Conservation (phyloP, 495 filamentous ascomycete species). For the Penicillium simplicissimum region DNA sequence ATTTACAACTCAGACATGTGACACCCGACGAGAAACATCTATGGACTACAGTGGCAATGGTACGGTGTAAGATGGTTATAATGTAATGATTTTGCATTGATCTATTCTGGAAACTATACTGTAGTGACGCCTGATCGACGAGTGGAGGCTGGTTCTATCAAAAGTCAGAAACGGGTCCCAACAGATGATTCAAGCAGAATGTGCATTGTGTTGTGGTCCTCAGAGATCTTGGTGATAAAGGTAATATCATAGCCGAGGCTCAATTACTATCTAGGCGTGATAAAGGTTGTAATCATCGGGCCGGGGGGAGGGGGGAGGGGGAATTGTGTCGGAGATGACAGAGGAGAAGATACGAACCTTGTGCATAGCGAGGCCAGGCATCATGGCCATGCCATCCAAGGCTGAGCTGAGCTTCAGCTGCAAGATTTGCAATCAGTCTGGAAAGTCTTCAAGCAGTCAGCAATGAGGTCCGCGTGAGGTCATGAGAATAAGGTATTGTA, state of each 20-base stretch:
- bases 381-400: conserved; percentile 4
- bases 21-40: background rate
- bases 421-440: conserved; percentile 5
- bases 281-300: conserved; percentile 74
- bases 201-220: conserved; percentile 44
- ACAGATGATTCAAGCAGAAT: conserved; percentile 22
- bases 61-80: background rate
- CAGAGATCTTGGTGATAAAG: conserved; percentile 85
- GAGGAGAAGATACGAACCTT: conserved; percentile 6
- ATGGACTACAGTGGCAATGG: background rate
- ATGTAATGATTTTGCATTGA: conserved; percentile 2
- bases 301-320: conserved; percentile 17
- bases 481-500: conserved; percentile 17
- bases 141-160: conserved; percentile 6
- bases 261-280: conserved; percentile 84
- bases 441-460: conserved; percentile 34
- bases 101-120: background rate
- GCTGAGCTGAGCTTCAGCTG: background rate
- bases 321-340: background rate
- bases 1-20: conserved; percentile 7
- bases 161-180: conserved; percentile 33
- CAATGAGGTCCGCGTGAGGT: conserved; percentile 14
- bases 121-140: background rate
- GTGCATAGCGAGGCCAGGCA: background rate
- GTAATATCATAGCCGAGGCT: conserved; percentile 67